A percentile compares a stretch with the other conserved stretches of the same genome.
Conservation (phyloP, 2,329 filamentous ascomycete genomes). For the Claviceps digitariae region DNA sequence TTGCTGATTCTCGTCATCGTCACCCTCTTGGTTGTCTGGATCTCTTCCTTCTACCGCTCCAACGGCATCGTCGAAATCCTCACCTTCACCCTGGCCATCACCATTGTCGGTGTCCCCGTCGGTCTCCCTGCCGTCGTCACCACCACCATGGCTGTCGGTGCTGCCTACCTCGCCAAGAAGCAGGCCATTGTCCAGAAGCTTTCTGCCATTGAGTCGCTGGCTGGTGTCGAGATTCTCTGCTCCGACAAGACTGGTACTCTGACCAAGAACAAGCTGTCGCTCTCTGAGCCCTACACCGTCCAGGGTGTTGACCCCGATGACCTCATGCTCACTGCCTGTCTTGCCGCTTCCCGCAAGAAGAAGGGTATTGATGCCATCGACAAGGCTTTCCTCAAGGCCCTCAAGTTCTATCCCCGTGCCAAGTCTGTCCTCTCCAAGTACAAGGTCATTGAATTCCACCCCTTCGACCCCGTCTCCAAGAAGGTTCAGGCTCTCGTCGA, state of each 20-base stretch:
- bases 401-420: constrained; percentile 69
- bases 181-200: constrained; percentile 90
- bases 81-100: constrained; percentile 75
- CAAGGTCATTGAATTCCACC: constrained; percentile 71
- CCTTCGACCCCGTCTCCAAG: constrained; percentile 88
- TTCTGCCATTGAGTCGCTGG: constrained; percentile 80
- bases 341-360: constrained; percentile 86
- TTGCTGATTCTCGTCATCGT: constrained; percentile 68
- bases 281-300: constrained; percentile 74
- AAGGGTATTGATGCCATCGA: constrained; percentile 93
- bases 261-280: constrained; percentile 87
- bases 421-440: constrained; percentile 72
- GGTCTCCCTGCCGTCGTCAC: constrained; percentile 88
- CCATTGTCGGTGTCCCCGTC: constrained; percentile 83
- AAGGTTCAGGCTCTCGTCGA: constrained; percentile 78
- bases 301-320: constrained; percentile 73
- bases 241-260: constrained; percentile 77
- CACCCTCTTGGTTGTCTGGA: constrained; percentile 72
- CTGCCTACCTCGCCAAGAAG: constrained; percentile 82
- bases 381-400: constrained; percentile 83
- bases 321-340: constrained; percentile 81
- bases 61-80: constrained; percentile 69
- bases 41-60: constrained; percentile 77
- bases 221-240: constrained; percentile 84
- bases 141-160: constrained; percentile 89